A percentile compares a stretch with the other conserved stretches of the same genome.
Conservation (phyloP, 2,329 filamentous ascomycete genomes). For the Cercospora beticola region DNA sequence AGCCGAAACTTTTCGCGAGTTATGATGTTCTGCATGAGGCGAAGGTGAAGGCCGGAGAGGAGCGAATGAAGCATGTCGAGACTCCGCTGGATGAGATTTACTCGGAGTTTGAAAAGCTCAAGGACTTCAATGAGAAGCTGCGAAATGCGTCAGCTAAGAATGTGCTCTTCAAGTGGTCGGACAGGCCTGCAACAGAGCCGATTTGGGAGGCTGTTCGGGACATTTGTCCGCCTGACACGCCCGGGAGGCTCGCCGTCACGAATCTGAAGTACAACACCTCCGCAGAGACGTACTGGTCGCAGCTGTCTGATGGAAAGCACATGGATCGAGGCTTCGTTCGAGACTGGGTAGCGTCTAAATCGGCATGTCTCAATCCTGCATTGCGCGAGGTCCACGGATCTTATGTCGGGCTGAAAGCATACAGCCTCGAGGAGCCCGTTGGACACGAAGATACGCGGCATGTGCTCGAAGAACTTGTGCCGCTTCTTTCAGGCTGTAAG, state of each 20-base stretch:
- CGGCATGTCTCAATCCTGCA: not conserved
- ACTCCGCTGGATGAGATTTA: not conserved
- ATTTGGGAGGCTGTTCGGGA: not conserved
- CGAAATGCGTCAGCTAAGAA: not conserved
- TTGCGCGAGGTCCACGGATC: not conserved
- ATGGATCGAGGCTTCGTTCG: not conserved
- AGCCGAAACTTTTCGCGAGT: constrained; percentile 44
- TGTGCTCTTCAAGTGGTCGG: not conserved
- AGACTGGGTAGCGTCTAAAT: not conserved
- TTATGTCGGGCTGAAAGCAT: not conserved
- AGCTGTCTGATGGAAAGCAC: not conserved
- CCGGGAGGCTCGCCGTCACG: not conserved
- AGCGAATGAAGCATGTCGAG: not conserved
- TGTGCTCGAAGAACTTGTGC: not conserved
- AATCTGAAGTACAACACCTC: not conserved
- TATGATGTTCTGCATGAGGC: constrained; percentile 29
- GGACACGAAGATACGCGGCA: not conserved
- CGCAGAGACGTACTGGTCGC: not conserved
- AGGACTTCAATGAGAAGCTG: not conserved
- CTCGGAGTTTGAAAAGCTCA: not conserved
- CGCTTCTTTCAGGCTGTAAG: not conserved
- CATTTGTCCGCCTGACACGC: not conserved
- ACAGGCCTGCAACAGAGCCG: not conserved
- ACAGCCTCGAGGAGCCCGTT: not conserved
- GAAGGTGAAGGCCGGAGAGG: not conserved